Evolutionary conservation across 2,329 filamentous ascomycete species (phyloP), one percentile per base, ranked within the genome.

Genomic region (Neurospora sp.): DNA sequence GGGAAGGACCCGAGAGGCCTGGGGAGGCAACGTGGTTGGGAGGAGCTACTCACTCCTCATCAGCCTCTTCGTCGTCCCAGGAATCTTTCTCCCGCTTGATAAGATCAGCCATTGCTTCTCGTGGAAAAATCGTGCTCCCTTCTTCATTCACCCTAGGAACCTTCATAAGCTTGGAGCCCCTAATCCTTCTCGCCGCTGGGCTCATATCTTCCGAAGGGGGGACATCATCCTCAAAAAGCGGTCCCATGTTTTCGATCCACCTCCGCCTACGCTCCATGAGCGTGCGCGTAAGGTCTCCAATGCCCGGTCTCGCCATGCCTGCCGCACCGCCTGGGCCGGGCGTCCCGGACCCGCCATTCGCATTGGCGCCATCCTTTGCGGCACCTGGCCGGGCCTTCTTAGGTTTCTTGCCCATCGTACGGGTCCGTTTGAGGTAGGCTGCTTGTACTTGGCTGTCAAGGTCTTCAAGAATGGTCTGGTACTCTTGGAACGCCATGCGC

Each of bases 401-500:
- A 80, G 96, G 96, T 80, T 89, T 93, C 83, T 98, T 96, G 79
- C 94, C 93, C 81, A 98, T 91, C 0, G 93, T 97, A 66, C 96
- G 90, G 38, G 95, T 98, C 33, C 96, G 91, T 82, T 99, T 99
- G 66, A 97, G 89, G 78, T 98, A 99, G 3, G 96, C 95, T 68
- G 93, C 91, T 78, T 98, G 94, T 58, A 98, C 93, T 78, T 98
- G 96, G 58, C 90, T 89, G 83, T 99, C 96, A 28, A 99, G 89
- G 79, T 99, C 96, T 78, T 99, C 96, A 68, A 96, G 90, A 75
- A 99, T 99, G 70, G 93, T 97, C 79, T 91, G 91, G 83, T 97
- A 99, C 79, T 99, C 96, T 78, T 99, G 96, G 81, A 96, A 90
- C 0, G 96, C 96, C 88, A 99, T 95, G 74, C 93, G 90, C 78